Conservation (phyloP, 148 eudicot genomes). For the Camellia sinensis region DNA sequence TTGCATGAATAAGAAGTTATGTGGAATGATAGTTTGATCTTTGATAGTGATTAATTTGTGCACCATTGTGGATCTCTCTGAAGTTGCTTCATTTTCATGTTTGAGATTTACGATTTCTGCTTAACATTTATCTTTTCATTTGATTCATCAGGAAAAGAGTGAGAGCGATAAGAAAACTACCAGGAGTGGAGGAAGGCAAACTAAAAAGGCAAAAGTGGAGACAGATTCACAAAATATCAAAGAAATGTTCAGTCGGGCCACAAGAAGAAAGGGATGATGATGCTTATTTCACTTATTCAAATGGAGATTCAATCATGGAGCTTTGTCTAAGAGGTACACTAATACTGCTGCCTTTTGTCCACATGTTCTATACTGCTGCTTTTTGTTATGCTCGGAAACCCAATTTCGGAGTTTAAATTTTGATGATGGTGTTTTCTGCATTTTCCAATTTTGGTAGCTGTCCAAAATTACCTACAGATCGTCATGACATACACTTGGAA, state of each 20-base stretch:
- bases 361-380: neutral
- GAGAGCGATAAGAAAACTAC: constrained; percentile 50
- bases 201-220: constrained; percentile 77
- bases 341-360: neutral
- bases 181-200: constrained; percentile 47
- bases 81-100: neutral
- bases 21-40: neutral
- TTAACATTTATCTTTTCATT: neutral
- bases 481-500: too few relatives aligned
- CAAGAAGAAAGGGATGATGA: constrained; percentile 52
- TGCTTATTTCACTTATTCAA: constrained; percentile 11
- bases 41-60: too few relatives aligned
- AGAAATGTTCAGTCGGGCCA: constrained; percentile 84
- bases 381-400: neutral
- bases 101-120: neutral
- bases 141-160: constrained; percentile 44
- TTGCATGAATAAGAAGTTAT: neutral
- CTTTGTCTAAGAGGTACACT: neutral
- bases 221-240: constrained; percentile 68
- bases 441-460: too few relatives aligned
- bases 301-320: neutral
- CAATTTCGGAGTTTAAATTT: neutral
- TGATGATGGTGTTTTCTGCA: neutral
- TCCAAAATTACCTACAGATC: too few relatives aligned
- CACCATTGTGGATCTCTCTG: too few relatives aligned